Percentiles rank a stretch among this genome's conserved stretches.
phyloP scores from a whole-genome alignment of 495 filamentous ascomycete species.

The Amniculicola lignicola region DNA sequence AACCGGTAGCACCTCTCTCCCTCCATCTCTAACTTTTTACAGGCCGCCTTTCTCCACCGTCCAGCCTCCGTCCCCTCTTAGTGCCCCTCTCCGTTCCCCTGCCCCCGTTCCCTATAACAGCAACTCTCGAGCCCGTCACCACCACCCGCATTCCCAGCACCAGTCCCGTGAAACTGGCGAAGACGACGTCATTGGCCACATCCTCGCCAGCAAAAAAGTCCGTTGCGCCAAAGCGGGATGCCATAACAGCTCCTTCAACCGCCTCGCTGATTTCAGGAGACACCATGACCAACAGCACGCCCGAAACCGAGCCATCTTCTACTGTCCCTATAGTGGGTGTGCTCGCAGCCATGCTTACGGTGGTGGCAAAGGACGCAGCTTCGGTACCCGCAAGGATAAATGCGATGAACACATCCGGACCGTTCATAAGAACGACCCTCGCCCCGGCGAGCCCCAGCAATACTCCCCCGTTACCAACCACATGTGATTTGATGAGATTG shows the following conservation, averaged over 20 bases:
- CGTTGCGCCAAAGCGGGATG: not conserved
- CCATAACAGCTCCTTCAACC: not conserved
- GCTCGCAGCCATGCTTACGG: not conserved
- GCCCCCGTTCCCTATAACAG: too few species aligned
- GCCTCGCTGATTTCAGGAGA: not conserved
- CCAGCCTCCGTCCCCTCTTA: not conserved
- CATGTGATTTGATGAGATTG: too few species aligned
- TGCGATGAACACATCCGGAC: constrained; percentile 2
- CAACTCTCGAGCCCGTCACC: not conserved
- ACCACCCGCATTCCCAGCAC: not conserved
- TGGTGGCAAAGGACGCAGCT: not conserved
- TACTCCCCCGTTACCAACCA: too few species aligned
- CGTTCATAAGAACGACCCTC: not conserved
- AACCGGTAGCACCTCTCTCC: too few species aligned
- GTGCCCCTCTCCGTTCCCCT: too few species aligned
- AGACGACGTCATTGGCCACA: not conserved
- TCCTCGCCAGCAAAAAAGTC: not conserved
- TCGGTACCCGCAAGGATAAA: constrained; percentile 2
- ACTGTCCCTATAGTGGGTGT: not conserved
- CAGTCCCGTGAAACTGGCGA: not conserved
- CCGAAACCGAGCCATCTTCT: not conserved
- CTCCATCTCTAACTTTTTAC: too few species aligned
- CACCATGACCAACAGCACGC: not conserved
- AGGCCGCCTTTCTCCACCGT: too few species aligned
- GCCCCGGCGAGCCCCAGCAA: not conserved